Evolutionary conservation across 2,329 filamentous ascomycete genomes (phyloP).

Genomic region (Huntiella moniliformis): DNA sequence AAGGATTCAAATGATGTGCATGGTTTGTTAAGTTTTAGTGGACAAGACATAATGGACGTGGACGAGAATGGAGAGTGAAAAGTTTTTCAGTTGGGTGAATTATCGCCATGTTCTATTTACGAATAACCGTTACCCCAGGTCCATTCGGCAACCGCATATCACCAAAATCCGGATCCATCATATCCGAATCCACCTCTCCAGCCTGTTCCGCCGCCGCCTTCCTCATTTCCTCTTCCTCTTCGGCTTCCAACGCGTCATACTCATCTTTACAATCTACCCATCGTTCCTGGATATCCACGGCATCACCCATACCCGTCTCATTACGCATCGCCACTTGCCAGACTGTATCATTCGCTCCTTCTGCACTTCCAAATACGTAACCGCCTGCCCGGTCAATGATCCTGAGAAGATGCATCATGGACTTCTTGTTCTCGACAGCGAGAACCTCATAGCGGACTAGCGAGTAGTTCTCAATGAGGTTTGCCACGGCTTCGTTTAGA

Average conservation of each 20-base stretch:
- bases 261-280: slow-evolving; percentile 86
- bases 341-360: slow-evolving; percentile 88
- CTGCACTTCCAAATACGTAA: slow-evolving; percentile 77
- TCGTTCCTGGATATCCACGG: slow-evolving; percentile 80
- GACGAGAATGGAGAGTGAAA: slow-evolving; percentile 4
- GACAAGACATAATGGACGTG: slow-evolving; percentile 6
- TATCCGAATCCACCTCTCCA: slow-evolving; percentile 15
- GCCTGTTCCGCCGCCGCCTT: slow-evolving; percentile 21
- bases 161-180: slow-evolving; percentile 29
- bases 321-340: slow-evolving; percentile 90
- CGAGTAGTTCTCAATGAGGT: slow-evolving; percentile 74
- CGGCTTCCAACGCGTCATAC: slow-evolving; percentile 62
- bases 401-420: slow-evolving; percentile 80
- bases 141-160: slow-evolving; percentile 34
- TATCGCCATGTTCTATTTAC: slow-evolving; percentile 24
- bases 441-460: slow-evolving; percentile 85
- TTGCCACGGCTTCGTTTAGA: slow-evolving; percentile 71
- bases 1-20: slow-evolving; percentile 20
- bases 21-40: background rate
- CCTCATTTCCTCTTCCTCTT: slow-evolving; percentile 57
- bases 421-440: slow-evolving; percentile 89
- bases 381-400: slow-evolving; percentile 84
- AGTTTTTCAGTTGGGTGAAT: background rate
- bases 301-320: slow-evolving; percentile 55
- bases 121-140: slow-evolving; percentile 53